phyloP scores from a whole-genome alignment of 2,329 filamentous ascomycete genomes.

The Canariomyces notabilis region DNA sequence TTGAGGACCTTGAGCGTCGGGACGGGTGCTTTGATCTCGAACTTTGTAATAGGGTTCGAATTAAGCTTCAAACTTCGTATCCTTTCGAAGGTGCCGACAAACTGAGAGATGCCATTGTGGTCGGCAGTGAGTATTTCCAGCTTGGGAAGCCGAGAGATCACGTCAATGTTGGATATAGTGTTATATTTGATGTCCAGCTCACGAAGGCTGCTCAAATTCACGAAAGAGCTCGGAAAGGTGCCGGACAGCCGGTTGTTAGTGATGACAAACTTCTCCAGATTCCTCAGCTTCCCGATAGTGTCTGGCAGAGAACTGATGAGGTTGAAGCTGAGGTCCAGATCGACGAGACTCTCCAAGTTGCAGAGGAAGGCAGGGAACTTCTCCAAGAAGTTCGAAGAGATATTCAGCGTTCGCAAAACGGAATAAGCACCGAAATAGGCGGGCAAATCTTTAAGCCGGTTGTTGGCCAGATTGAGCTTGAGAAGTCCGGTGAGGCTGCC shows the following conservation, averaged over 20 bases:
- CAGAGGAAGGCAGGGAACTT: slow-evolving; percentile 83
- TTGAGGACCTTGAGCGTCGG: slow-evolving; percentile 83
- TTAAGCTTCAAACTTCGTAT: slow-evolving; percentile 84
- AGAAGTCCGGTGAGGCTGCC: slow-evolving; percentile 69
- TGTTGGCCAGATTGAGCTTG: slow-evolving; percentile 91
- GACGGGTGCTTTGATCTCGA: slow-evolving; percentile 72
- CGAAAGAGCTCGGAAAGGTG: slow-evolving; percentile 67
- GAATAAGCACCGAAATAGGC: slow-evolving; percentile 77
- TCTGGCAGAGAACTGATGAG: slow-evolving; percentile 73
- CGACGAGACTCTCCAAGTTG: slow-evolving; percentile 74
- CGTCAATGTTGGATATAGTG: slow-evolving; percentile 78
- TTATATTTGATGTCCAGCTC: slow-evolving; percentile 97
- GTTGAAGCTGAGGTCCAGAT: slow-evolving; percentile 97
- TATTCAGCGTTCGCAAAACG: slow-evolving; percentile 74
- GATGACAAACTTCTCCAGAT: slow-evolving; percentile 83
- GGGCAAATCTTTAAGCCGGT: slow-evolving; percentile 74
- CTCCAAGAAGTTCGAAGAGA: slow-evolving; percentile 89
- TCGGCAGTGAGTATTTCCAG: slow-evolving; percentile 85
- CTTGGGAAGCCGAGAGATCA: slow-evolving; percentile 76
- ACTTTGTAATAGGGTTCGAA: slow-evolving; percentile 91
- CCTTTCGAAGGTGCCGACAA: slow-evolving; percentile 80
- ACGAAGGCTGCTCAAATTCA: slow-evolving; percentile 68
- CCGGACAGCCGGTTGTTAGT: slow-evolving; percentile 88
- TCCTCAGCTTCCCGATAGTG: slow-evolving; percentile 70
- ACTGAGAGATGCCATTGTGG: slow-evolving; percentile 87